These are phyloP conservation scores for Bolboschoenus planiculmis DNA, from an alignment of 176 grass and related monocot genomes.

Conservation along the genomic window DNA sequence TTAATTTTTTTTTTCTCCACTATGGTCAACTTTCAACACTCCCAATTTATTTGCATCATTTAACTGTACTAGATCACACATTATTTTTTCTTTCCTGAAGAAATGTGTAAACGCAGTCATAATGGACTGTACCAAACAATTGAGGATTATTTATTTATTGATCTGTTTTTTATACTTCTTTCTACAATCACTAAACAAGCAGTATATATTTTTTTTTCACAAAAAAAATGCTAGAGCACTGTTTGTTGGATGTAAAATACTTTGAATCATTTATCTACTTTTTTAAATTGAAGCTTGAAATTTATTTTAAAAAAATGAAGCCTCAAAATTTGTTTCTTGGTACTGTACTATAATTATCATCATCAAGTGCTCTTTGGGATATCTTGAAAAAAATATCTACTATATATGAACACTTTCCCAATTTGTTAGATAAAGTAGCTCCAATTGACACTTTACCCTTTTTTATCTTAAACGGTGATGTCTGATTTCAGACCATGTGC, in stretches of 20 bases:
- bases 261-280: not conserved
- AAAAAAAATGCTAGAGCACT: not conserved
- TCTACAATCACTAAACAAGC: not conserved
- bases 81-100: not conserved
- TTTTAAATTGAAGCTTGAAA: not conserved
- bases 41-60: not conserved
- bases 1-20: not conserved
- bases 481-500: slow-evolving; percentile 8
- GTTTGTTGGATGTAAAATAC: not conserved
- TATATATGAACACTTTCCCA: not conserved
- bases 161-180: not conserved
- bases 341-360: not conserved
- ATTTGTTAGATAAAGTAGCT: not conserved
- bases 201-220: not conserved
- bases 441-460: not conserved
- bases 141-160: not conserved
- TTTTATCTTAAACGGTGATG: not conserved
- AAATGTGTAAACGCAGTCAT: not conserved
- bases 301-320: not conserved
- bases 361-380: not conserved
- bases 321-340: not conserved
- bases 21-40: not conserved
- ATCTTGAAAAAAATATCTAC: not conserved
- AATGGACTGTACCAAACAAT: not conserved
- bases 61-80: not conserved